A percentile compares a stretch with the other conserved stretches of the same genome.
Conservation (phyloP, 1,139 yeast species). For the Yamadazyma blattariae region DNA sequence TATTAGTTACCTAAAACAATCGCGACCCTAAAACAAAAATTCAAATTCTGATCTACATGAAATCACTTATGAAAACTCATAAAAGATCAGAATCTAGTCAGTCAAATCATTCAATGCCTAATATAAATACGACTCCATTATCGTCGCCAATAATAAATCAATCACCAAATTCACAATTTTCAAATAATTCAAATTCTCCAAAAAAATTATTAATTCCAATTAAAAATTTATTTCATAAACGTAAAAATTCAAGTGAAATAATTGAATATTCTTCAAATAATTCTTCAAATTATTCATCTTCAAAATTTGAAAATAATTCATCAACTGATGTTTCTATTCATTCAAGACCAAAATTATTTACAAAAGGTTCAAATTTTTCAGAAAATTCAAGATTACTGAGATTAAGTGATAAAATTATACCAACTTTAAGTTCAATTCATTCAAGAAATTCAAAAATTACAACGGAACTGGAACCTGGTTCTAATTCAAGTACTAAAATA, state of each 20-base stretch:
- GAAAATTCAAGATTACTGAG: constrained; percentile 3
- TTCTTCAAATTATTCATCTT: constrained; percentile 1
- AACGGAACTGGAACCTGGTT: too few relatives aligned
- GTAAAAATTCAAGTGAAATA: constrained; percentile 5
- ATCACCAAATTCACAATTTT: constrained; percentile 2
- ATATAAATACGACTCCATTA: constrained; percentile 1
- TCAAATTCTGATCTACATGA: constrained; percentile 26
- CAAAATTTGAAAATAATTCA: neutral
- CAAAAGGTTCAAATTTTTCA: constrained; percentile 2
- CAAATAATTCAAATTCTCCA: constrained; percentile 28
- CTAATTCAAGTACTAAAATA: neutral
- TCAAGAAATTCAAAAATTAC: too few relatives aligned
- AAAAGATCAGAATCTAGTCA: constrained; percentile 25
- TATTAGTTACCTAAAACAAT: too few relatives aligned
- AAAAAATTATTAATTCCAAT: constrained; percentile 44
- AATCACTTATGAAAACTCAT: constrained; percentile 49
- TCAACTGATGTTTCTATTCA: neutral
- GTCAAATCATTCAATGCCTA: constrained; percentile 11
- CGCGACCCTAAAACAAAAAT: too few relatives aligned
- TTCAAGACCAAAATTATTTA: neutral
- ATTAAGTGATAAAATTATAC: constrained; percentile 1
- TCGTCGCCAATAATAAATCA: constrained; percentile 21
- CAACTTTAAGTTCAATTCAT: neutral
- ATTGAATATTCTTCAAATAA: constrained; percentile 2
- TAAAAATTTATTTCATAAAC: constrained; percentile 31